Evolutionary conservation across 108 stramenopile species (phyloP).

Genomic region (Parmales sp.): DNA sequence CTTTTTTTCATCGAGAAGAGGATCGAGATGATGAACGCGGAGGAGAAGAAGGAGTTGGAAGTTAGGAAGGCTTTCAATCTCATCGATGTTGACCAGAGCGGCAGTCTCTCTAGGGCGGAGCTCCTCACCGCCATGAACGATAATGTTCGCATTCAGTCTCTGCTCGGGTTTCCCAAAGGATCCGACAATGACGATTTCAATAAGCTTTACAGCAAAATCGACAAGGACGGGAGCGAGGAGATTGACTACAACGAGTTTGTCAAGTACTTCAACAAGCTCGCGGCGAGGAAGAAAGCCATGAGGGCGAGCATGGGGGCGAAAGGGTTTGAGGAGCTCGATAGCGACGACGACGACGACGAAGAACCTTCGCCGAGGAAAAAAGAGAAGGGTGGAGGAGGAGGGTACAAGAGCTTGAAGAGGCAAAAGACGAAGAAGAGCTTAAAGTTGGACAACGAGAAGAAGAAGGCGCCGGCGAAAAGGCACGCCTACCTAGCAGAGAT

Average conservation of each 20-base stretch:
- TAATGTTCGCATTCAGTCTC: not conserved
- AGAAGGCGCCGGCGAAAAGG: not conserved
- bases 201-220: not conserved
- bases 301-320: not conserved
- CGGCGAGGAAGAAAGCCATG: not conserved
- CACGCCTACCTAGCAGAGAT: not conserved
- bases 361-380: not conserved
- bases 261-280: not conserved
- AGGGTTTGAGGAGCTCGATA: not conserved
- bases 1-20: slow-evolving; percentile 8
- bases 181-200: not conserved
- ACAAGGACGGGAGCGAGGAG: not conserved
- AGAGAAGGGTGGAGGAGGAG: too few species aligned
- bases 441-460: not conserved
- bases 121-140: not conserved
- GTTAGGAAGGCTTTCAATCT: slow-evolving; percentile 3
- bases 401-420: not conserved
- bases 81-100: not conserved
- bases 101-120: not conserved
- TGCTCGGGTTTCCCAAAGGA: not conserved
- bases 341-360: not conserved
- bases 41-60: not conserved
- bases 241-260: not conserved
- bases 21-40: slow-evolving; percentile 1
- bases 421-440: not conserved